Conservation (phyloP, 305 asterid genomes). For the Solanum chacoense region DNA sequence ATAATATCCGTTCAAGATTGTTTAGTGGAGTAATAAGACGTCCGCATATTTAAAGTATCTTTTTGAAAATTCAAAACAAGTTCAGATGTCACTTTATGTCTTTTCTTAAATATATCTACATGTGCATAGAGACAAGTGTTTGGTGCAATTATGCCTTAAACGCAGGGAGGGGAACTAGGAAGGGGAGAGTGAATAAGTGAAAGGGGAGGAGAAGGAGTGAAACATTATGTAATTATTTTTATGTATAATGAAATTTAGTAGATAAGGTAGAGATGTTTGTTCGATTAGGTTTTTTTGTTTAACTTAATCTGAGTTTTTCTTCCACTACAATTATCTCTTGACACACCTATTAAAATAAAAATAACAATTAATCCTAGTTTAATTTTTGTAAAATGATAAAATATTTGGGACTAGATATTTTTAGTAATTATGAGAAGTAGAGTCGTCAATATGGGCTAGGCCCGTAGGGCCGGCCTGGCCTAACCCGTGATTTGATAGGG, state of each 20-base stretch:
- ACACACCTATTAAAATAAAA: background rate
- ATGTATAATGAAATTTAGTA: background rate
- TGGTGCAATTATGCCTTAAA: background rate
- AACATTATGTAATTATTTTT: background rate
- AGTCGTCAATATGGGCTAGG: too few relatives aligned
- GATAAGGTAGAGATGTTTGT: background rate
- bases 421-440: background rate
- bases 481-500: too few relatives aligned
- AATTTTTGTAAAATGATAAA: background rate
- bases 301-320: background rate
- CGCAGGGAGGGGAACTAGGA: background rate
- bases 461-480: too few relatives aligned
- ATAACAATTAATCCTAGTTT: background rate
- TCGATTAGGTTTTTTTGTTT: background rate
- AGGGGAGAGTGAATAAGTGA: background rate
- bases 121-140: background rate
- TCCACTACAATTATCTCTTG: background rate
- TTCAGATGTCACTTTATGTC: too few relatives aligned
- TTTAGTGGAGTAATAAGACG: too few relatives aligned
- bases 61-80: too few relatives aligned
- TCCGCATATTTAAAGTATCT: too few relatives aligned
- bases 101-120: background rate
- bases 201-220: background rate
- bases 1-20: too few relatives aligned
- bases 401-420: background rate